These are phyloP conservation scores for Sporothrix protearum DNA, from an alignment of 2,329 filamentous ascomycete species.

Conservation along the genomic window DNA sequence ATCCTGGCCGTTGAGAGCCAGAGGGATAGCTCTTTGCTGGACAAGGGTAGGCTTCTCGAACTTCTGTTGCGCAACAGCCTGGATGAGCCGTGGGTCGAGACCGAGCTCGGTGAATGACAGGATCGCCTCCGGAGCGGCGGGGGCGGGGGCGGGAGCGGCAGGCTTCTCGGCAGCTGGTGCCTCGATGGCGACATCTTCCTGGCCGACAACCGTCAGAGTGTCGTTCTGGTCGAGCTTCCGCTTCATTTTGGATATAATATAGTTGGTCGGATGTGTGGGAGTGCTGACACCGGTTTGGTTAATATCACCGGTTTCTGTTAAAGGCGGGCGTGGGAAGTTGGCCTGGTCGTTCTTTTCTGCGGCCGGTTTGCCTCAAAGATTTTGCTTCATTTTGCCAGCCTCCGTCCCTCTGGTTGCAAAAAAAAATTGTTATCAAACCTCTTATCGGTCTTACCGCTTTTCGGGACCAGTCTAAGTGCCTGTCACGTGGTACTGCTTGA, in stretches of 20 bases:
- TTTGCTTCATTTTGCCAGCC: constrained; percentile 21
- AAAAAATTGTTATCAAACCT: constrained; percentile 21
- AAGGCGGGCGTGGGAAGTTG: neutral
- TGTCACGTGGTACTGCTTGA: constrained; percentile 17
- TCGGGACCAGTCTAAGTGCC: neutral
- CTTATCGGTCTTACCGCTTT: constrained; percentile 23
- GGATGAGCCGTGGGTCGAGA: constrained; percentile 79
- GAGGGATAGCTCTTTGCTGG: constrained; percentile 80
- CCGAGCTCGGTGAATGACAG: constrained; percentile 69
- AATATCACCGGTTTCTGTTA: neutral
- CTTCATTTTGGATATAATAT: constrained; percentile 46
- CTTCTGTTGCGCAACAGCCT: constrained; percentile 78
- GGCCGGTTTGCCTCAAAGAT: constrained; percentile 10
- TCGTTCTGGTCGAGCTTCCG: constrained; percentile 53
- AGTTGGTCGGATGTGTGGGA: neutral
- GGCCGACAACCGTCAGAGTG: constrained; percentile 32
- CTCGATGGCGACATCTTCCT: constrained; percentile 24
- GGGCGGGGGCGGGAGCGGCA: constrained; percentile 11
- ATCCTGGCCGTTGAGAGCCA: constrained; percentile 83
- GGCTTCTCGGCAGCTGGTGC: neutral
- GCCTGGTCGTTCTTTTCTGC: neutral
- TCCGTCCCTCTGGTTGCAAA: constrained; percentile 8
- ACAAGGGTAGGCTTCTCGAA: constrained; percentile 86
- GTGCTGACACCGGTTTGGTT: neutral
- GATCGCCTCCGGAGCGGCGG: constrained; percentile 34